Evolutionary conservation across 148 eudicot genomes (phyloP).

Genomic region (Simmondsia chinensis): DNA sequence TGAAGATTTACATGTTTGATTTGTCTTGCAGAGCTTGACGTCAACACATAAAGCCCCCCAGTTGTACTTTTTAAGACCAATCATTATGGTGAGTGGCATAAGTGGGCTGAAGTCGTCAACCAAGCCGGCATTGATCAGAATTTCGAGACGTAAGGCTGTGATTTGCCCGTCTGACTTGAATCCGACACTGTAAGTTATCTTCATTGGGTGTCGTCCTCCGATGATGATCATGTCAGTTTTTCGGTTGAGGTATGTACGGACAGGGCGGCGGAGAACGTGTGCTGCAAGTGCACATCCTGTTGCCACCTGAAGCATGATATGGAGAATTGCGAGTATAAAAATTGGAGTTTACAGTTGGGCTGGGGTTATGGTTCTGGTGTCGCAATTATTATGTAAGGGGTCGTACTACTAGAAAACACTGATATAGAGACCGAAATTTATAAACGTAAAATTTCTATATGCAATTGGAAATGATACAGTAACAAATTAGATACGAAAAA

Average conservation of each 20-base stretch:
- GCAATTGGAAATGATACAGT: too few species aligned
- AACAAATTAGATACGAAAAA: too few species aligned
- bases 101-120: slow-evolving; percentile 32
- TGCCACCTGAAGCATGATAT: slow-evolving; percentile 30
- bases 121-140: slow-evolving; percentile 41
- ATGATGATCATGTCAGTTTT: slow-evolving; percentile 60
- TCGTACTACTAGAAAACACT: too few species aligned
- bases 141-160: slow-evolving; percentile 49
- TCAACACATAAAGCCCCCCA: slow-evolving; percentile 67
- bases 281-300: slow-evolving; percentile 71
- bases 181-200: slow-evolving; percentile 56
- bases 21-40: slow-evolving; percentile 55
- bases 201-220: too few species aligned
- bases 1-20: slow-evolving; percentile 40
- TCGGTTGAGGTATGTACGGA: slow-evolving; percentile 42
- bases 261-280: slow-evolving; percentile 41
- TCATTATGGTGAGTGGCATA: slow-evolving; percentile 26
- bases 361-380: too few species aligned
- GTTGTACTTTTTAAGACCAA: too few species aligned
- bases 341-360: too few species aligned
- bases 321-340: too few species aligned
- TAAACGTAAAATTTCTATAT: too few species aligned
- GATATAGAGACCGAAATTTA: too few species aligned
- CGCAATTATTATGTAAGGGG: too few species aligned
- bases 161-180: slow-evolving; percentile 60